Evolutionary conservation across 768 basidiomycete genomes (phyloP), one percentile per base, ranked within the genome.

Genomic region (Fistulinella prunicolor): DNA sequence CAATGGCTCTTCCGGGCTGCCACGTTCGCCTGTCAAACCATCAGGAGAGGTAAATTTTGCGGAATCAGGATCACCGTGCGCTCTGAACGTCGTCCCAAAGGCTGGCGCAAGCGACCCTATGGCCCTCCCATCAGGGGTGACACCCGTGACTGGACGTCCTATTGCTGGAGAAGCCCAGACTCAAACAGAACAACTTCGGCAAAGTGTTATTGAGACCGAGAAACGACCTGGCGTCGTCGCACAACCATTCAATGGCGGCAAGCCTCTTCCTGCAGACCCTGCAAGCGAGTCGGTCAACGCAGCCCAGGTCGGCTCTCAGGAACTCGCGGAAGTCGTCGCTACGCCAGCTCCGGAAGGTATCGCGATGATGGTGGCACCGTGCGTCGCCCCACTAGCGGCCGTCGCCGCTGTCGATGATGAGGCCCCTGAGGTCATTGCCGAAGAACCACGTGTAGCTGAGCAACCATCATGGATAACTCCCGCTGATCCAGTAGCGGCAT

Each of bases 31-130:
- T 47, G 48, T 39, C 30, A 40, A 20, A 24, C n/a, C 28, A 30
- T 37, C 50, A 22, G 48, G 56, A 26, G 57, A 50, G 28, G 58
- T 1, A 5, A 29, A 35, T 44, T 40, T 20, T 37, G 38, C 38
- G 22, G 42, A 50, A 36, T 46, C 51, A 49, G 30, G 46, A 32
- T 38, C 24, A 23, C 35, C 37, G 23, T 30, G n/a, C 10, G 14
- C 28, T 10, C 21, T 16, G 20, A 47, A 41, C 20, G 22, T 8
- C n/a, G 36, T 28, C 53, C 38, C 34, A 38, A 20, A 52, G 38
- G 28, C n/a, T n/a, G 47, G 16, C 19, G 14, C 29, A 19, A 19
- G n/a, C 9, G 41, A 44, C 32, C 38, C 52, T 44, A 38, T 19
- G 19, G 39, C 26, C 16, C 17, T 35, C 22, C 9, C 44, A 26